phyloP scores from a whole-genome alignment of 768 basidiomycete species.

The Thelephora ganbajun region DNA sequence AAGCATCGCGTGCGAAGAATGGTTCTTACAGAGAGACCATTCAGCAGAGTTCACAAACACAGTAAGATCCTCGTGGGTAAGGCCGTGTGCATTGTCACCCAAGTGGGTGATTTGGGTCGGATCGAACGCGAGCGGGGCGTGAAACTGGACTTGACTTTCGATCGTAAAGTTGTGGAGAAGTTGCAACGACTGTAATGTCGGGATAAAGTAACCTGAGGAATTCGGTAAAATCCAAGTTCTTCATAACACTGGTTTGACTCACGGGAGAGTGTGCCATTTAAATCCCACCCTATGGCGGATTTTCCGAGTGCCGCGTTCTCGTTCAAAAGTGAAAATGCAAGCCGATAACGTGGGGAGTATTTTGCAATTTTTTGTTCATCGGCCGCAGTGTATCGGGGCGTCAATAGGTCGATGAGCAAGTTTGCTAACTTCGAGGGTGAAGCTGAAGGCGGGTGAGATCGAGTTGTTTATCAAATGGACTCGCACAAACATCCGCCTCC shows the following conservation, averaged over 20 bases:
- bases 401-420: slow-evolving; percentile 26
- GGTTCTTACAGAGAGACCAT: slow-evolving; percentile 73
- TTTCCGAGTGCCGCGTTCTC: slow-evolving; percentile 68
- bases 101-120: slow-evolving; percentile 26
- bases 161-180: slow-evolving; percentile 81
- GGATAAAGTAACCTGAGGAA: slow-evolving; percentile 50
- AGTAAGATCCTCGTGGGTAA: slow-evolving; percentile 74
- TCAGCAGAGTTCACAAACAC: slow-evolving; percentile 94
- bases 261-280: slow-evolving; percentile 51
- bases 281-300: slow-evolving; percentile 57
- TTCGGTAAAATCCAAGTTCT: slow-evolving; percentile 1
- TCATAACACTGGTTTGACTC: slow-evolving; percentile 15
- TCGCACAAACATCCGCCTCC: too few relatives aligned
- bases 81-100: slow-evolving; percentile 30
- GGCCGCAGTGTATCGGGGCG: slow-evolving; percentile 25
- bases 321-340: slow-evolving; percentile 88
- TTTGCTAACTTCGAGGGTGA: slow-evolving; percentile 10
- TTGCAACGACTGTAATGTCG: slow-evolving; percentile 44
- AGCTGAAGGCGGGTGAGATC: background rate
- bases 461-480: background rate
- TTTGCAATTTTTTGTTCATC: slow-evolving; percentile 44
- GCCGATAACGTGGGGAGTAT: slow-evolving; percentile 70
- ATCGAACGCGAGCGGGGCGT: slow-evolving; percentile 78
- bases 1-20: background rate
- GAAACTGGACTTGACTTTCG: slow-evolving; percentile 88